A percentile compares a stretch with the other conserved stretches of the same genome.
Conservation (phyloP, 1,139 yeast genomes). For the Petasospora fabianii region DNA sequence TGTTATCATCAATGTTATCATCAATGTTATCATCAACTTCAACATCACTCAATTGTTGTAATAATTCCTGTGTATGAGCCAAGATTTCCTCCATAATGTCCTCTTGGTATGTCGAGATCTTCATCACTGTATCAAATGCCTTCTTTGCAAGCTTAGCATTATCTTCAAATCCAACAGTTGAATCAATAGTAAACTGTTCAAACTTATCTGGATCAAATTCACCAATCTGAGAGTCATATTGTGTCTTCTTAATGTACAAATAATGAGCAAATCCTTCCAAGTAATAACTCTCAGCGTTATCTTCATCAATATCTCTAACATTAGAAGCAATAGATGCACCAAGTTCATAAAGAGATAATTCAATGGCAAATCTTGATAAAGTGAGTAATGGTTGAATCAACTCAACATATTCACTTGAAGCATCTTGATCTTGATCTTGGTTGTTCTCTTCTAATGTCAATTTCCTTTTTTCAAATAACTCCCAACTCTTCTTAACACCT, state of each 20-base stretch:
- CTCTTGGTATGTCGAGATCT: constrained; percentile 32
- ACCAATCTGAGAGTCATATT: constrained; percentile 15
- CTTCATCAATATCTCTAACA: constrained; percentile 77
- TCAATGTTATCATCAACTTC: constrained; percentile 40
- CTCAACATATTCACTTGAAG: constrained; percentile 54
- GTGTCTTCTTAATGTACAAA: constrained; percentile 45
- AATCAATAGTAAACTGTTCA: constrained; percentile 17
- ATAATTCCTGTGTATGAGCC: constrained; percentile 46
- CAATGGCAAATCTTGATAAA: constrained; percentile 70
- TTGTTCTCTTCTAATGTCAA: constrained; percentile 48
- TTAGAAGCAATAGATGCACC: constrained; percentile 59
- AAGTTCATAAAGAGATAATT: constrained; percentile 65
- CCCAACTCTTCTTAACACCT: constrained; percentile 74
- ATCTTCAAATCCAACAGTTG: constrained; percentile 13
- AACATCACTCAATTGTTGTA: constrained; percentile 59
- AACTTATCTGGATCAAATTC: constrained; percentile 23
- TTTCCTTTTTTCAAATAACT: constrained; percentile 52
- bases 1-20: constrained; percentile 49
- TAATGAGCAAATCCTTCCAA: constrained; percentile 76
- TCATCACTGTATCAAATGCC: constrained; percentile 20
- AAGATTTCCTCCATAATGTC: constrained; percentile 55
- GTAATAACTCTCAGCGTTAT: constrained; percentile 73
- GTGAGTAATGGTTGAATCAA: constrained; percentile 66
- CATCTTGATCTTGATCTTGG: constrained; percentile 41
- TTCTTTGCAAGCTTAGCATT: constrained; percentile 17